These are phyloP conservation scores for Pisolithus microcarpus DNA, from an alignment of 768 basidiomycete species.

Conservation along the genomic window DNA sequence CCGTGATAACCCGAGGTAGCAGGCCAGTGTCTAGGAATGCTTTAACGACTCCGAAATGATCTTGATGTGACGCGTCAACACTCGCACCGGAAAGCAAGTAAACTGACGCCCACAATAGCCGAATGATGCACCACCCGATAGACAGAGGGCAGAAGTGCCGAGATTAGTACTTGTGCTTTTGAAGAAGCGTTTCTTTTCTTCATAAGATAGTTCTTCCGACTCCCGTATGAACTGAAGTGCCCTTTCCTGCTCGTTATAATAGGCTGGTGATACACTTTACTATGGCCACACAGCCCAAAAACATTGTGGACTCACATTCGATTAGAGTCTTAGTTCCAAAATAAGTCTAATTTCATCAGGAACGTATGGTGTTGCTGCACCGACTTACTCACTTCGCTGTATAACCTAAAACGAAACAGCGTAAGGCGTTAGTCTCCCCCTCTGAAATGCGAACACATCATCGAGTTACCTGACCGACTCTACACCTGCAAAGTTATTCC, in stretches of 20 bases:
- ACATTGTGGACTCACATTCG: slow-evolving; percentile 49
- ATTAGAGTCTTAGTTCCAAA: slow-evolving; percentile 86
- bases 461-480: slow-evolving; percentile 66
- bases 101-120: slow-evolving; percentile 71
- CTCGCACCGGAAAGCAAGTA: background rate
- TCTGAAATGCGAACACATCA: background rate
- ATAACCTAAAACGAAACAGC: slow-evolving; percentile 47
- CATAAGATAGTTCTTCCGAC: slow-evolving; percentile 61
- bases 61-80: slow-evolving; percentile 28
- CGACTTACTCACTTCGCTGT: slow-evolving; percentile 59
- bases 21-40: slow-evolving; percentile 84
- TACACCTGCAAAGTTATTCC: slow-evolving; percentile 89
- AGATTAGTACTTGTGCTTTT: slow-evolving; percentile 83
- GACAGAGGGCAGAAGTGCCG: slow-evolving; percentile 85
- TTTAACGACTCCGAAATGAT: slow-evolving; percentile 86
- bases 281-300: background rate
- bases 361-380: background rate
- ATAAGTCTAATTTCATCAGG: slow-evolving; percentile 58
- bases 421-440: background rate
- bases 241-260: slow-evolving; percentile 69
- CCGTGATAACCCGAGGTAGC: slow-evolving; percentile 87
- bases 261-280: slow-evolving; percentile 44
- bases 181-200: slow-evolving; percentile 92
- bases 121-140: slow-evolving; percentile 94
- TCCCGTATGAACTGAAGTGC: slow-evolving; percentile 73